Base-by-base conservation (phyloP, 805 yeast species). In the Kazachstania kunashirensis region DNA sequence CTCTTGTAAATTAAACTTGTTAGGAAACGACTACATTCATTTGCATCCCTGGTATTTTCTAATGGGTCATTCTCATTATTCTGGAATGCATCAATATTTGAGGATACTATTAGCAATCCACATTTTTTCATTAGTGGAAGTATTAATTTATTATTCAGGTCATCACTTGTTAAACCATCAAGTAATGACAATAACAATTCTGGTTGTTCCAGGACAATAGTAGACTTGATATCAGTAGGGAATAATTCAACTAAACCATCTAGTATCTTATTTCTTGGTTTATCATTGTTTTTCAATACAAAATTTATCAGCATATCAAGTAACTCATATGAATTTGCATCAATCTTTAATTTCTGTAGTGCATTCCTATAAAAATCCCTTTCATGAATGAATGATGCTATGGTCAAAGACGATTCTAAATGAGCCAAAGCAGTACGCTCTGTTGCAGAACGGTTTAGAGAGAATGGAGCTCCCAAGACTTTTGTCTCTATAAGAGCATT, bases 231-330 rank as follows among this genome's bases (percentile, higher is more conserved):
- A 19, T 42, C 42, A 47, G 77, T 62, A n/a, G 43, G 42, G 33
- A 85, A 66, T 48, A 79, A 62, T 41, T 82, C 82, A 32, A 84
- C 63, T 46, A 84, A 61, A 50, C 78, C 84, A 46, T 76, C 72
- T 50, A 81, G 68, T 69, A 84, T 67, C 45, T 77, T 77, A 52
- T 80, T 89, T 57, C 80, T 83, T 54, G 85, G 82, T 59, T 84
- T 84, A 9, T 37, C 46, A 38, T 15, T 18, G 37, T 39, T 24
- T 12, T 49, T 52, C 5, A 44, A 45, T 43, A 72, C 70, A 34
- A 75, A 61, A 34, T 66, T 63, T 12, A 69, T 63, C 44, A 74
- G 63, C 36, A 68, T 61, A 48, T 75, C 79, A 19, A 72, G 43
- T 36, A 65, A 63, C 17, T 32, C 33, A 31, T 47, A 55, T 55